Percentiles rank a stretch among this genome's conserved stretches.
Conservation (phyloP, 805 yeast genomes). For the fission yeast (Schizosaccharomyces pombe) region DNA sequence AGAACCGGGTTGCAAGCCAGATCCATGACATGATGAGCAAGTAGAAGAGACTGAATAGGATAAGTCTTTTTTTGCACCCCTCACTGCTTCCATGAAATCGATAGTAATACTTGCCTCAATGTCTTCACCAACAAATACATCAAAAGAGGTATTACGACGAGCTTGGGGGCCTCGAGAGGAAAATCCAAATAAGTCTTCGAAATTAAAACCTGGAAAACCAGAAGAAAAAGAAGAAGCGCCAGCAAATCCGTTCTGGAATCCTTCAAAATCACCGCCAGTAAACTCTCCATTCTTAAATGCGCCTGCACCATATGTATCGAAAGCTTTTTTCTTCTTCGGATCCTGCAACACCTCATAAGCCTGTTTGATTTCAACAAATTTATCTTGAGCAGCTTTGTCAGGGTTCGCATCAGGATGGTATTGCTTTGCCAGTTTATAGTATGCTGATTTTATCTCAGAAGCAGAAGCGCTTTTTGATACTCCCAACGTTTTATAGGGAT, state of each 20-base stretch:
- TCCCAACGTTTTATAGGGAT: conserved; percentile 73
- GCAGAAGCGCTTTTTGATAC: conserved; percentile 45
- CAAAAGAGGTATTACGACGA: conserved; percentile 16
- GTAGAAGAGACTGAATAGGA: conserved; percentile 50
- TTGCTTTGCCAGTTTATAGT: conserved; percentile 77
- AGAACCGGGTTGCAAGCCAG: conserved; percentile 60
- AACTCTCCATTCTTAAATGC: conserved; percentile 20
- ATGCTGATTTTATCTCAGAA: conserved; percentile 82
- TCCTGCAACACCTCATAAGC: conserved; percentile 70
- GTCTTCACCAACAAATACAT: conserved; percentile 50
- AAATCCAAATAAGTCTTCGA: conserved; percentile 43
- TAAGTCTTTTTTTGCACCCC: conserved; percentile 46
- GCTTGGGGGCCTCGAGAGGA: conserved; percentile 17
- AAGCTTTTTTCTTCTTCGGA: conserved; percentile 15
- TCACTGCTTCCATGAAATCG: conserved; percentile 65
- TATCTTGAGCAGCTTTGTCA: conserved; percentile 64
- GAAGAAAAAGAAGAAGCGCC: conserved; percentile 5
- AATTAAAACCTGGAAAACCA: conserved; percentile 21
- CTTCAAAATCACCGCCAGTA: conserved; percentile 22
- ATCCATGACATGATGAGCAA: conserved; percentile 61
- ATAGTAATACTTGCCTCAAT: conserved; percentile 60
- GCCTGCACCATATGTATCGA: conserved; percentile 23
- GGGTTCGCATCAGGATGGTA: conserved; percentile 94
- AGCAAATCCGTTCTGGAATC: conserved; percentile 18
- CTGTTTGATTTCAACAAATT: conserved; percentile 79